A percentile compares a stretch with the other conserved stretches of the same genome.
phyloP scores from a whole-genome alignment of 129 eudicot species.

The Lactuca saligna region DNA sequence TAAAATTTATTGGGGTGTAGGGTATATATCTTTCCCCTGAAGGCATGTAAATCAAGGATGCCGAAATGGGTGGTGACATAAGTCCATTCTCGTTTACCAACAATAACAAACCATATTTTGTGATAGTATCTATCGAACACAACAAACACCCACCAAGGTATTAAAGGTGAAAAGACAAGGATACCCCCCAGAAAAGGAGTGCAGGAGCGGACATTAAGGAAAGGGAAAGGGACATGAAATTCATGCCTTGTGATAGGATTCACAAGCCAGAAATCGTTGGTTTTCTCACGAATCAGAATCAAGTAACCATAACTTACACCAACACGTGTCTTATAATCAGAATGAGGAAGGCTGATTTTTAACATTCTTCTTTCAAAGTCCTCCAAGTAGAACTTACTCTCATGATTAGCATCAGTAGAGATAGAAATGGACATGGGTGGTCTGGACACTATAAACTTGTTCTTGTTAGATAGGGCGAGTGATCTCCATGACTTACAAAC shows the following conservation, averaged over 20 bases:
- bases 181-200: neutral
- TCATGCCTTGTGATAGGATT: neutral
- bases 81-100: neutral
- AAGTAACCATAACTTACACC: no score
- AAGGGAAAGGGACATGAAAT: neutral
- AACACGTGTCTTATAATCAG: no score
- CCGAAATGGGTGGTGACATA: neutral
- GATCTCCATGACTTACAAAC: no score
- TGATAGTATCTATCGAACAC: no score
- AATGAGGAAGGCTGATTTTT: no score
- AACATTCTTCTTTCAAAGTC: no score
- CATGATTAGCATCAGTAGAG: neutral
- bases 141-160: neutral
- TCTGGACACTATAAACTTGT: no score
- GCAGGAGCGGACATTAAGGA: no score
- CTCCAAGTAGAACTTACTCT: neutral
- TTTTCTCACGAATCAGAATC: no score
- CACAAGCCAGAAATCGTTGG: neutral
- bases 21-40: neutral
- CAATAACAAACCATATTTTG: neutral
- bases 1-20: neutral
- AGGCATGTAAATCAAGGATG: neutral
- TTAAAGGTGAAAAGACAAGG: neutral
- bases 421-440: neutral
- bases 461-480: no score